Percentiles rank a stretch among this genome's conserved stretches.
Evolutionary conservation across 2,329 filamentous ascomycete genomes (phyloP).

Genomic region (Knoxdaviesia proteae): DNA sequence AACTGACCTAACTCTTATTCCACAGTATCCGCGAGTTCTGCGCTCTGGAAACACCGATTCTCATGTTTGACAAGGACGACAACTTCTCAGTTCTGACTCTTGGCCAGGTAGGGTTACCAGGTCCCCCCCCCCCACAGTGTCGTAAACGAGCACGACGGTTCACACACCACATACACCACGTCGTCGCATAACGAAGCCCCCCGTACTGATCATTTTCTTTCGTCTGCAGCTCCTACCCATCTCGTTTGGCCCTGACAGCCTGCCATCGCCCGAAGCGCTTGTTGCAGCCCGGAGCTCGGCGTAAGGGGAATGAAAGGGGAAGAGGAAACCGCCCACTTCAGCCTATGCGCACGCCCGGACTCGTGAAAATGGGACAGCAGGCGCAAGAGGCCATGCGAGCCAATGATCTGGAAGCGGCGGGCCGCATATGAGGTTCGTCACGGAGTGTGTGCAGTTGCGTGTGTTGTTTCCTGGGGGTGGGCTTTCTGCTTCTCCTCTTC

Average conservation of each 20-base stretch:
- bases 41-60: slow-evolving; percentile 46
- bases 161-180: no score
- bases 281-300: neutral
- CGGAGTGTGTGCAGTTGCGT: no score
- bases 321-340: no score
- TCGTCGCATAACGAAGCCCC: slow-evolving; percentile 1
- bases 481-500: no score
- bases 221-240: slow-evolving; percentile 37
- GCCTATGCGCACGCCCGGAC: no score
- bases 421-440: no score
- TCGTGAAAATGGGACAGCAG: no score
- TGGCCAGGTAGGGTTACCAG: slow-evolving; percentile 30
- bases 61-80: slow-evolving; percentile 80
- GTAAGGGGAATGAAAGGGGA: neutral
- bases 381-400: no score
- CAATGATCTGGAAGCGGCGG: no score
- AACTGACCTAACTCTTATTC: slow-evolving; percentile 1
- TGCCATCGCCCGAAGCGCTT: slow-evolving; percentile 18
- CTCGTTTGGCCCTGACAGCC: slow-evolving; percentile 44
- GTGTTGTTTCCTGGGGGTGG: no score
- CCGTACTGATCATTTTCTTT: neutral
- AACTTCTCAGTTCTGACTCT: slow-evolving; percentile 50
- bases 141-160: no score
- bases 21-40: slow-evolving; percentile 58
- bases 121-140: no score